Percentiles rank a stretch among this genome's conserved stretches.
These are phyloP conservation scores for Pyrus pyrifolia DNA, from an alignment of 306 rosid genomes.

Conservation along the genomic window DNA sequence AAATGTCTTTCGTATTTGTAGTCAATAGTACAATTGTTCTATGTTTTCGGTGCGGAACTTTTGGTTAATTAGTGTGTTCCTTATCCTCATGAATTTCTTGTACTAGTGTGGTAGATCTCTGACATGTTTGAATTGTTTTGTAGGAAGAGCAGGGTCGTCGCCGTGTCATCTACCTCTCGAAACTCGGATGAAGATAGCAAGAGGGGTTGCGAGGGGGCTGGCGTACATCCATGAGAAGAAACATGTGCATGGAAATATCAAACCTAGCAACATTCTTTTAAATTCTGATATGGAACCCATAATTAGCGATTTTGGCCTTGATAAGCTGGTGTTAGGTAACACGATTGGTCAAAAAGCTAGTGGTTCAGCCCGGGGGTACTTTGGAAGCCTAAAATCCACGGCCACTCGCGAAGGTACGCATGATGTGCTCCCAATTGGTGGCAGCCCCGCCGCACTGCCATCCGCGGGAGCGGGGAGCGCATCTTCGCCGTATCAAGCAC, in stretches of 20 bases:
- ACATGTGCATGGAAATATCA: slow-evolving; percentile 72
- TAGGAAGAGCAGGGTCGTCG: slow-evolving; percentile 60
- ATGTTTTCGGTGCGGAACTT: not conserved
- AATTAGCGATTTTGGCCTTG: slow-evolving; percentile 66
- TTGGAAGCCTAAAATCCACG: slow-evolving; percentile 32
- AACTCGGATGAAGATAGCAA: slow-evolving; percentile 59
- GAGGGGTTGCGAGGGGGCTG: slow-evolving; percentile 70
- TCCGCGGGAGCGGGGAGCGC: not conserved
- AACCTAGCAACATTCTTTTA: slow-evolving; percentile 68
- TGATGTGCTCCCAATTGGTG: slow-evolving; percentile 10
- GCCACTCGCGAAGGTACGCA: slow-evolving; percentile 19
- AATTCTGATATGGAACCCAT: slow-evolving; percentile 60
- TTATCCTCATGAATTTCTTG: not conserved
- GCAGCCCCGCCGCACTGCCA: slow-evolving; percentile 34
- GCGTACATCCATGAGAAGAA: slow-evolving; percentile 82
- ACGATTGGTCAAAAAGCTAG: slow-evolving; percentile 22
- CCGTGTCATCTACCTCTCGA: slow-evolving; percentile 50
- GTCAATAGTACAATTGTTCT: not conserved
- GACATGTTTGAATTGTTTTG: not conserved
- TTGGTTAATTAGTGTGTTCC: not conserved
- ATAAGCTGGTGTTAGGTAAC: slow-evolving; percentile 37
- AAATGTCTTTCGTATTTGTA: not conserved
- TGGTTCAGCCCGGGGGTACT: slow-evolving; percentile 34
- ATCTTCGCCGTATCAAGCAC: slow-evolving; percentile 55
- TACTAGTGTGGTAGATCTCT: not conserved